Evolutionary conservation across 2,329 filamentous ascomycete genomes (phyloP).

Genomic region (Ceratocystis alfenasii): DNA sequence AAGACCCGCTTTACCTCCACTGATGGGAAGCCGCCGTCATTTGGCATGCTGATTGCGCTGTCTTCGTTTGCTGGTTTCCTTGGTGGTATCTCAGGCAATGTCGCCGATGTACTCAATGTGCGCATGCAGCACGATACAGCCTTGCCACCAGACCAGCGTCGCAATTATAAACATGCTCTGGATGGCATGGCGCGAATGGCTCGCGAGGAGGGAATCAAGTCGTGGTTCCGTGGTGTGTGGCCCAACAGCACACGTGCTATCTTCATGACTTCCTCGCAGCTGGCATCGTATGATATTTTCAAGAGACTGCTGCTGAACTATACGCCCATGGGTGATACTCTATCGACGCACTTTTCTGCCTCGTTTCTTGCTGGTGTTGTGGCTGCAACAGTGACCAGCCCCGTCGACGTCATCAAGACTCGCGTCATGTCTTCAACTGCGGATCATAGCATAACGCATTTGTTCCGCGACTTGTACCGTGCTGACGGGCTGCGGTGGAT

Average conservation of each 20-base stretch:
- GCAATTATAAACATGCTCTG: constrained; percentile 82
- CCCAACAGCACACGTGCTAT: constrained; percentile 70
- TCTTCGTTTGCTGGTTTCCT: constrained; percentile 74
- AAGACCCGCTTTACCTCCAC: constrained; percentile 53
- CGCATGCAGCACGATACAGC: constrained; percentile 93
- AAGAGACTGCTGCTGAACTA: constrained; percentile 56
- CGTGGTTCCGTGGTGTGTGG: constrained; percentile 74
- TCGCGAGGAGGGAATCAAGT: constrained; percentile 64
- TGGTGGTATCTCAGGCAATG: constrained; percentile 83
- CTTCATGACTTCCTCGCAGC: constrained; percentile 77
- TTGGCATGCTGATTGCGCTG: constrained; percentile 69
- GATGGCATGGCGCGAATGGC: constrained; percentile 80
- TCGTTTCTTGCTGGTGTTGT: constrained; percentile 69
- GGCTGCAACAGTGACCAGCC: constrained; percentile 72
- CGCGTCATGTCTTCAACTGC: constrained; percentile 62
- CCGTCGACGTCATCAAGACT: constrained; percentile 83
- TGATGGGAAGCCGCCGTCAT: constrained; percentile 44
- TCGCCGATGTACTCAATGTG: constrained; percentile 91
- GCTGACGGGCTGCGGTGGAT: constrained; percentile 68
- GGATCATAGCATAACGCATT: constrained; percentile 40
- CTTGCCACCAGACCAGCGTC: constrained; percentile 57
- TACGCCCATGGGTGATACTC: constrained; percentile 55
- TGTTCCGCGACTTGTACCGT: constrained; percentile 56
- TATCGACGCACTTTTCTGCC: constrained; percentile 67
- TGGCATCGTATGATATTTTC: constrained; percentile 75